Conservation (phyloP, 345 rosid species). For the Hibiscus trionum region DNA sequence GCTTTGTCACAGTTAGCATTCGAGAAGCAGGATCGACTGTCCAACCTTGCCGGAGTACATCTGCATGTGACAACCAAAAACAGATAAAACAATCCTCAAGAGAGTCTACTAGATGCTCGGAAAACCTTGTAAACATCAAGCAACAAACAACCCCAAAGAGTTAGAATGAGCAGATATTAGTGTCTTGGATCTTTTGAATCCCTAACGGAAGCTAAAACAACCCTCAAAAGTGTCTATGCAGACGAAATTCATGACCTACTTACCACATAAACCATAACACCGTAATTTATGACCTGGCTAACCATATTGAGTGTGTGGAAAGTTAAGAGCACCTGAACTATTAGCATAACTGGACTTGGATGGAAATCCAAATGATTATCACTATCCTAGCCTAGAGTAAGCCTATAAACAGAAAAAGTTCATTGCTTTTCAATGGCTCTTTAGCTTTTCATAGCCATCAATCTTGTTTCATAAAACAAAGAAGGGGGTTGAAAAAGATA, state of each 20-base stretch:
- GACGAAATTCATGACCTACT: background rate
- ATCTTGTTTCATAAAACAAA: background rate
- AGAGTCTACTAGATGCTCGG: background rate
- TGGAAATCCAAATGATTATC: background rate
- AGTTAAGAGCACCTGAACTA: background rate
- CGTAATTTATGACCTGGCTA: background rate
- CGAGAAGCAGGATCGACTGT: slow-evolving; percentile 46
- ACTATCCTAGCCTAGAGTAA: background rate
- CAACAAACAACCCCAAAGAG: background rate
- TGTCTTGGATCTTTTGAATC: background rate
- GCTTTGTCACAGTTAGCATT: slow-evolving; percentile 72
- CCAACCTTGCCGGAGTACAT: slow-evolving; percentile 69
- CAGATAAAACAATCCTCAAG: background rate
- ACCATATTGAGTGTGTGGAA: background rate
- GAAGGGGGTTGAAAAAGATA: background rate
- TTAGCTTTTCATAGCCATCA: background rate
- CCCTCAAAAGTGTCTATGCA: background rate
- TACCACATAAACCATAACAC: background rate
- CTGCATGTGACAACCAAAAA: slow-evolving; percentile 29
- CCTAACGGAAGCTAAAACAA: background rate
- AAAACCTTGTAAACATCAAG: background rate
- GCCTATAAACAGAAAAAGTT: background rate
- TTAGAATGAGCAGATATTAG: background rate
- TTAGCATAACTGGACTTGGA: background rate
- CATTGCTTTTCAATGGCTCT: background rate